Percentiles rank a stretch among this genome's conserved stretches.
These are phyloP conservation scores for Cercophora samala DNA, from an alignment of 495 filamentous ascomycete genomes.

Conservation along the genomic window DNA sequence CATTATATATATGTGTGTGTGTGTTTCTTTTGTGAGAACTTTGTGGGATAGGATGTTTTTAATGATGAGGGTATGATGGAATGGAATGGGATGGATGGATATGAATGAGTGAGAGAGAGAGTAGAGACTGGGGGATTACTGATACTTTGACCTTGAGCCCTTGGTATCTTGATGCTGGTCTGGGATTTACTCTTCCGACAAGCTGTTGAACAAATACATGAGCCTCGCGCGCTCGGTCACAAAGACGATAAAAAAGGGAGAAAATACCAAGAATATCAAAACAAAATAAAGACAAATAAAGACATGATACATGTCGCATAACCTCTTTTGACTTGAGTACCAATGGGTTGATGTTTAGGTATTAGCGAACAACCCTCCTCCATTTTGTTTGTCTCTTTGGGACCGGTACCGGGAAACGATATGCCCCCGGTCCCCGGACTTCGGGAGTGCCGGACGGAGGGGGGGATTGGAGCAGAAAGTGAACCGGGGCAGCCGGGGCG, in stretches of 20 bases:
- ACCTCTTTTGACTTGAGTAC: no score
- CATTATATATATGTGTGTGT: neutral
- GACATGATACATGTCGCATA: neutral
- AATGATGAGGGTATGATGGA: constrained; percentile 4
- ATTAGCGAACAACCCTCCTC: neutral
- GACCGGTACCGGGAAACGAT: neutral
- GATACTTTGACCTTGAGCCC: constrained; percentile 6
- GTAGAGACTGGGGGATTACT: neutral
- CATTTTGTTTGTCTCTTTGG: no score
- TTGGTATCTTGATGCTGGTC: neutral
- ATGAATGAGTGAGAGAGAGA: neutral
- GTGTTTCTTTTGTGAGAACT: no score
- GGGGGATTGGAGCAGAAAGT: no score
- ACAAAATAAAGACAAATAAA: neutral
- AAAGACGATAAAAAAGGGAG: neutral
- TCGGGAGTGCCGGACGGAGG: neutral
- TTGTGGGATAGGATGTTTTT: neutral
- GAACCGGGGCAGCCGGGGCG: neutral
- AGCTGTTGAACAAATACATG: no score
- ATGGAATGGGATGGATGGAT: neutral
- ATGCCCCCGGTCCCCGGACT: neutral
- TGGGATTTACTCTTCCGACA: no score
- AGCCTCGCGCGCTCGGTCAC: neutral
- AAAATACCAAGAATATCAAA: neutral
- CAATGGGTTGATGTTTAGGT: neutral